Base-by-base conservation (phyloP, 2,329 filamentous ascomycete genomes). In the Hymenoscyphus fraxineus region DNA sequence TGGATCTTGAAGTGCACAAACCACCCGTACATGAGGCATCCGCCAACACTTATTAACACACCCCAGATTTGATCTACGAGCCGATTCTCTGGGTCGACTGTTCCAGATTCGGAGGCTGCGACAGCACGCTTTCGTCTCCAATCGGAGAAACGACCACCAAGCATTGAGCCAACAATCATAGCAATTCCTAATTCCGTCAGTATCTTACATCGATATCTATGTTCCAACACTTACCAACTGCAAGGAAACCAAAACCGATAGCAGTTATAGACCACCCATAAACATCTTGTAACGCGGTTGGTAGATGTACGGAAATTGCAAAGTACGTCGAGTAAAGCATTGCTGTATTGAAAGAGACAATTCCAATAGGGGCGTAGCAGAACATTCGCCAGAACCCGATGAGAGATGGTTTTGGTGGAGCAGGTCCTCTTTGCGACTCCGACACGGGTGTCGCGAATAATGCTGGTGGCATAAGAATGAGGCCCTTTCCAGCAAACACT, bases 291-390 rank as follows among this genome's bases (percentile, higher is more conserved):
- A 61, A 16, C 13, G 59, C 59, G 32, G 47, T 55, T 35, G 59
- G 59, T n/a, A 61, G 16, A 61, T 61, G 59, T 6, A 61, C 59
- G 1, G 59, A 35, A 55, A 61, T 61, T 6, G 59, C 59, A 35
- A 61, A 61, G 38, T 61, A 61, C 19, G 59, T 55, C 13, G 44
- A 55, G 59, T 55, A 61, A 6, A 61, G 19, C 59, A 61, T 61
- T 40, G 59, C 59, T 40, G 59, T 55, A 27, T 61, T 61, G 35
- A 61, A 61, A 19, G 59, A 61, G 10, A 61, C 59, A 32, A 61
- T 40, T 22, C 59, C 59, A 13, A 61, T 61, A 2, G 59, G 59
- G 10, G 59, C 31, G 39, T 61, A 61, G n/a, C 59, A 55, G 47
- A 61, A 61, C 44, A 61, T 54, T 5, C 59, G 44, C 59, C 59